Conservation (phyloP, 495 filamentous ascomycete species). For the Daldinia caldariorum region DNA sequence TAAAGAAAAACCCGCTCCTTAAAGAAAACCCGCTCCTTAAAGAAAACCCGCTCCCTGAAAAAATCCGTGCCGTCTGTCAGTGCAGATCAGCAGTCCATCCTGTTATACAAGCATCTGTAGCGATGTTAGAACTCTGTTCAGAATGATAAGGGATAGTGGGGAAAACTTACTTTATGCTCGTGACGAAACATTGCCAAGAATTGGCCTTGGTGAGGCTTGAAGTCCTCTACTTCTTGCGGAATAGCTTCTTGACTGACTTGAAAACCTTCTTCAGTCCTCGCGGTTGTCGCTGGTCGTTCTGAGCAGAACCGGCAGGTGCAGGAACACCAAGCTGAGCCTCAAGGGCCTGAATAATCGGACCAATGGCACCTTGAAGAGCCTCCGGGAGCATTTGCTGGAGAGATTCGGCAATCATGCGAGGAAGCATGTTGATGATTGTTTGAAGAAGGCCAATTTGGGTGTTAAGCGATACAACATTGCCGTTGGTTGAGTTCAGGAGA, state of each 20-base stretch:
- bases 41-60: no score
- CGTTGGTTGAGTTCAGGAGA: constrained; percentile 46
- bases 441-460: constrained; percentile 38
- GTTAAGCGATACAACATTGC: constrained; percentile 35
- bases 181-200: no score
- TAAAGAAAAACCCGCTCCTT: no score
- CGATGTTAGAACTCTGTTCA: background rate
- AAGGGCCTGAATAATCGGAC: constrained; percentile 15
- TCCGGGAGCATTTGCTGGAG: constrained; percentile 26
- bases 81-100: background rate
- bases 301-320: background rate
- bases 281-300: background rate
- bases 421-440: constrained; percentile 43
- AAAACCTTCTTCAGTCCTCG: constrained; percentile 3
- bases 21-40: no score
- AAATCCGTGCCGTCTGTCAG: background rate
- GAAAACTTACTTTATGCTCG: background rate
- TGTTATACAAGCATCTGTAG: background rate
- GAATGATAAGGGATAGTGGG: background rate
- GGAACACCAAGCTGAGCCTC: constrained; percentile 6
- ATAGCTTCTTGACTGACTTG: constrained; percentile 4
- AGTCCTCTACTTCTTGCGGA: background rate
- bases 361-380: background rate
- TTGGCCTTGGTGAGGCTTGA: background rate
- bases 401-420: constrained; percentile 29